Evolutionary conservation across 331 rosid species (phyloP).

Genomic region (Erythrophleum ivorense): DNA sequence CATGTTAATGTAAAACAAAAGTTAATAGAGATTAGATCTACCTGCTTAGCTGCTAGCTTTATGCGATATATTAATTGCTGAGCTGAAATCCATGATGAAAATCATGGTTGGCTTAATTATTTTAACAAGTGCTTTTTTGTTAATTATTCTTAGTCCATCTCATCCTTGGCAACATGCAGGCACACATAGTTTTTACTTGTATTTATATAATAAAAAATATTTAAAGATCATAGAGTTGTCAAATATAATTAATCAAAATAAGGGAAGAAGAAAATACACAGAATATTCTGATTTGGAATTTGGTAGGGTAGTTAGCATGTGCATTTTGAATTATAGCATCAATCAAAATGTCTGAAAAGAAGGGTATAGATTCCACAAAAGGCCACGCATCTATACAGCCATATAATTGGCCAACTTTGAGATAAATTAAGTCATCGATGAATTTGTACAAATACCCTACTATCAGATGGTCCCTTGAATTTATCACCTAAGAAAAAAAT

Average conservation of each 20-base stretch:
- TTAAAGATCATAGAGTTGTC: neutral
- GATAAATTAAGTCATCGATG: neutral
- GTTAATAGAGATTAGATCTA: neutral
- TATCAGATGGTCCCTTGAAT: conserved; percentile 8
- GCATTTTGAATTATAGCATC: conserved; percentile 27
- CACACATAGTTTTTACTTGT: neutral
- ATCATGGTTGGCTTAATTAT: no score
- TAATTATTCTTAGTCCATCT: neutral
- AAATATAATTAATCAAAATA: conserved; percentile 9
- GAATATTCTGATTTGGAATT: neutral
- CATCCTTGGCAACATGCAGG: neutral
- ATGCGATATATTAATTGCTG: neutral
- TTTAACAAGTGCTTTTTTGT: no score
- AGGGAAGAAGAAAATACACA: neutral
- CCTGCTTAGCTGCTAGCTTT: neutral
- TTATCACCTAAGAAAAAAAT: neutral
- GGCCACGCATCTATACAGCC: neutral
- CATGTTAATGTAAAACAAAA: neutral
- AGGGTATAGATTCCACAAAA: conserved; percentile 8
- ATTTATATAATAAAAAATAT: neutral
- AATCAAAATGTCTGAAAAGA: conserved; percentile 32
- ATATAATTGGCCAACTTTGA: conserved; percentile 20
- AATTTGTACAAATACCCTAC: neutral
- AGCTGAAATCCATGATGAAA: neutral
- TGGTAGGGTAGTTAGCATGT: conserved; percentile 47